Evolutionary conservation across 306 rosid species (phyloP).

Genomic region (Cucumis sativus): Cucumber_9930_V3 NC_026657.2:3202501-3203000

Average conservation of each 20-base stretch:
- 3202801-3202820: constrained; percentile 27
- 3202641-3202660: constrained; percentile 57
- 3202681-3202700: constrained; percentile 42
- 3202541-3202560: constrained; percentile 48
- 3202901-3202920: constrained; percentile 58
- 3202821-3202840: constrained; percentile 38
- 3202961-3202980: constrained; percentile 71
- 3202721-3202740: constrained; percentile 61
- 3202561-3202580: constrained; percentile 55
- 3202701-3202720: constrained; percentile 39
- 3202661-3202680: constrained; percentile 51
- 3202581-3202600: constrained; percentile 36
- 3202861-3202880: constrained; percentile 43
- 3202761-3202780: constrained; percentile 35
- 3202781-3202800: constrained; percentile 44
- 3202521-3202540: constrained; percentile 59
- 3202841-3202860: constrained; percentile 23
- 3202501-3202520: constrained; percentile 60
- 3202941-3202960: constrained; percentile 30
- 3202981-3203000: constrained; percentile 53
- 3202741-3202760: constrained; percentile 76
- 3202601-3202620: constrained; percentile 29
- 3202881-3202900: constrained; percentile 53
- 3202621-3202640: constrained; percentile 54
- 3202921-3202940: constrained; percentile 59